Evolutionary conservation across 257 asterid genomes (phyloP), one percentile per base, ranked within the genome.

Genomic region (Datura wrightii): DNA sequence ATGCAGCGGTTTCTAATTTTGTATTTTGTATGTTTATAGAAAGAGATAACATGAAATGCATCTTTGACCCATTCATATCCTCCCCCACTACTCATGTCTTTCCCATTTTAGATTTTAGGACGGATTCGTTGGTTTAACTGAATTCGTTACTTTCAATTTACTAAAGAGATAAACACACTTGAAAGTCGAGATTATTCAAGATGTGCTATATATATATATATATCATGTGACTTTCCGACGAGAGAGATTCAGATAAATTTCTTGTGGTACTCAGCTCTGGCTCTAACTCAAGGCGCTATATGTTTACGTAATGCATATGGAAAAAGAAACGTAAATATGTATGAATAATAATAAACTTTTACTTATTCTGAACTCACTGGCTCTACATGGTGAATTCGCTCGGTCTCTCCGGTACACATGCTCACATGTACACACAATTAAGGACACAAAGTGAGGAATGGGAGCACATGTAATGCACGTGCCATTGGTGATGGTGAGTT

Each of bases 1-100:
- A 88, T 91, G 91, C 93, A 91, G 31, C 83, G 92, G 85, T 85
- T 79, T 74, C 63, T 56, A 81, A 83, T 67, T 86, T 62, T 79
- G 85, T 66, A 62, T 24, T 84, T 69, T 4, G 84, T 71, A 72
- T 86, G 83, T 5, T 18, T 48, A 37, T 62, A 54, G 69, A 83
- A 15, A 82, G 55, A 10, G 59, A 79, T 16, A 41, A 60, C 15
- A 65, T 34, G 70, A 24, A 58, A 52, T 44, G 85, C 37, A 85
- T 53, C 37, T 87, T 84, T 76, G 58, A 84, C 76, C 85, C 76
- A 54, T 79, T 37, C 39, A 76, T 44, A 83, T n/a, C 18, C 55
- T 67, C 34, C 53, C 85, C 4, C 85, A 82, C 86, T 70, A 79
- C 82, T 46, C 66, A 19, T 62, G 78, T 66, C 82, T 72, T 80